Evolutionary conservation across 129 eudicot species (phyloP).

Genomic region (Calendula officinalis): DNA sequence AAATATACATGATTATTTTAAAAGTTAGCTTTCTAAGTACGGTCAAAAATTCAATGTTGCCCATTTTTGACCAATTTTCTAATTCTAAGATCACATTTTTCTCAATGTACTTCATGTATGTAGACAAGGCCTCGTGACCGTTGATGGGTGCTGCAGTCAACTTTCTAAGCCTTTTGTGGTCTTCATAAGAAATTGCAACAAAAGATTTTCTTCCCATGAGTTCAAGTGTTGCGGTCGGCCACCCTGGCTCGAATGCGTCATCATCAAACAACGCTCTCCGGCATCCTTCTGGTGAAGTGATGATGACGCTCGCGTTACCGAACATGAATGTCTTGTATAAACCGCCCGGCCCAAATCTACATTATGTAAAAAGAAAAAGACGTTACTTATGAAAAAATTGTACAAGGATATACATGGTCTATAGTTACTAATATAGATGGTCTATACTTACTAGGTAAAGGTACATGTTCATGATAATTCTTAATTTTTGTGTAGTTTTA

Average conservation of each 20-base stretch:
- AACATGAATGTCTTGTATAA: constrained; percentile 82
- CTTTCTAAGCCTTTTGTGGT: constrained; percentile 76
- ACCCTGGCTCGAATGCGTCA: constrained; percentile 75
- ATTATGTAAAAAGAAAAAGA: not conserved
- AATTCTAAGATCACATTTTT: constrained; percentile 41
- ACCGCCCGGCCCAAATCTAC: constrained; percentile 65
- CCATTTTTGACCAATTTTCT: constrained; percentile 73
- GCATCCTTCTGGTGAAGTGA: constrained; percentile 61
- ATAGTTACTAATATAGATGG: no score
- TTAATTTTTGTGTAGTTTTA: no score
- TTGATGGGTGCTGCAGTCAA: constrained; percentile 75
- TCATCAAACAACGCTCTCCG: constrained; percentile 64
- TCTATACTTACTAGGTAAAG: no score
- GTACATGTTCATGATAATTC: no score
- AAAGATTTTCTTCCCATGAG: constrained; percentile 77
- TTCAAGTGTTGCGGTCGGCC: constrained; percentile 65
- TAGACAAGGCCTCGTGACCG: constrained; percentile 66
- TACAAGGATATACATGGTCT: not conserved
- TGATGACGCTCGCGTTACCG: constrained; percentile 71
- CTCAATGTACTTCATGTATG: constrained; percentile 58
- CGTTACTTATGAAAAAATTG: not conserved
- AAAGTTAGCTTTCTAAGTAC: constrained; percentile 66
- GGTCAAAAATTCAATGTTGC: constrained; percentile 60
- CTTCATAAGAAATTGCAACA: constrained; percentile 59
- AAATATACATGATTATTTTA: constrained; percentile 64